phyloP scores from a whole-genome alignment of 2,329 filamentous ascomycete genomes.

The Botrytis galanthina region DNA sequence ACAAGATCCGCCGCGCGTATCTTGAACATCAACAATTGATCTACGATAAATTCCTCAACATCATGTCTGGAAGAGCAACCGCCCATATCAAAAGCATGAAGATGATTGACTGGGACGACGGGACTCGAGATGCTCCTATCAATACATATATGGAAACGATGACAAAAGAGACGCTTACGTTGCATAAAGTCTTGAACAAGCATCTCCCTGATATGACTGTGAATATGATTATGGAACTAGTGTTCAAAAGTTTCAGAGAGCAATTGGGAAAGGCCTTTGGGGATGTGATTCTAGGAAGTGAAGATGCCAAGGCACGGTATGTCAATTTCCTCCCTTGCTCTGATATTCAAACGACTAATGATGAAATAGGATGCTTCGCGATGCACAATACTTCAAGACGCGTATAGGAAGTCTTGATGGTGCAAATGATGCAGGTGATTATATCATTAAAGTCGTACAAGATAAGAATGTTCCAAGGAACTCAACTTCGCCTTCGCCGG shows the following conservation, averaged over 20 bases:
- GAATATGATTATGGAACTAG: slow-evolving; percentile 65
- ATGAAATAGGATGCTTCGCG: slow-evolving; percentile 55
- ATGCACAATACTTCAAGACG: slow-evolving; percentile 61
- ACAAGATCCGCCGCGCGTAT: slow-evolving; percentile 34
- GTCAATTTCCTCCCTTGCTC: slow-evolving; percentile 28
- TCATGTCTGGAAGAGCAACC: slow-evolving; percentile 63
- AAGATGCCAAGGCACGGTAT: slow-evolving; percentile 60
- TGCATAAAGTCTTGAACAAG: slow-evolving; percentile 67
- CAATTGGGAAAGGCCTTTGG: slow-evolving; percentile 64
- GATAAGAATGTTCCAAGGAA: slow-evolving; percentile 46
- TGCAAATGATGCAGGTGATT: slow-evolving; percentile 66
- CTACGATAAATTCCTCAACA: slow-evolving; percentile 71
- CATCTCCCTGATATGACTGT: slow-evolving; percentile 65
- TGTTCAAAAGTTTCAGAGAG: slow-evolving; percentile 64
- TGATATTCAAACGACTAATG: slow-evolving; percentile 10
- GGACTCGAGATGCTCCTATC: slow-evolving; percentile 38
- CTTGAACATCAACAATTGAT: slow-evolving; percentile 72
- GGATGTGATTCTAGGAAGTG: slow-evolving; percentile 57
- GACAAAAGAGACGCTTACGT: slow-evolving; percentile 66
- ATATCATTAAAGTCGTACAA: slow-evolving; percentile 62
- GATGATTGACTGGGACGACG: slow-evolving; percentile 61
- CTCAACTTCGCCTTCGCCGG: not conserved
- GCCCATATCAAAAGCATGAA: slow-evolving; percentile 63
- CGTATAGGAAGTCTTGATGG: slow-evolving; percentile 63
- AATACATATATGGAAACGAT: slow-evolving; percentile 69